These are phyloP conservation scores for Purshia tridentata DNA, from an alignment of 306 rosid genomes.

Conservation along the genomic window DNA sequence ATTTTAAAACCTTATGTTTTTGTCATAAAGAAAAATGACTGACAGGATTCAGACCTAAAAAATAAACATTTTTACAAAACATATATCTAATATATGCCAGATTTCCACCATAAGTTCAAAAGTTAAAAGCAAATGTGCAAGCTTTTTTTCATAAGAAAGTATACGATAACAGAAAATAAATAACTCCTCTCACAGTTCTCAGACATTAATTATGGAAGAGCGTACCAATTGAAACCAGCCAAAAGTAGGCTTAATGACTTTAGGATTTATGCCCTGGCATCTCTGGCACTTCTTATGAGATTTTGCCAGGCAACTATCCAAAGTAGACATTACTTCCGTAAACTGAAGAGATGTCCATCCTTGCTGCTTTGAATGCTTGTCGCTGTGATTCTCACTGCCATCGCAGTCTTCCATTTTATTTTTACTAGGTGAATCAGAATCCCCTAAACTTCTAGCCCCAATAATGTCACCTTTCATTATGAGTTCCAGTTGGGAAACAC, in stretches of 20 bases:
- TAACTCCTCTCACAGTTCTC: neutral
- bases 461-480: slow-evolving; percentile 60
- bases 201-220: slow-evolving; percentile 25
- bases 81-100: neutral
- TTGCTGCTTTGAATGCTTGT: slow-evolving; percentile 32
- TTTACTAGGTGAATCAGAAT: slow-evolving; percentile 15
- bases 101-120: neutral
- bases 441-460: slow-evolving; percentile 41
- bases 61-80: too few species aligned
- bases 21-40: neutral
- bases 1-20: neutral
- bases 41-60: too few species aligned
- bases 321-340: slow-evolving; percentile 60
- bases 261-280: slow-evolving; percentile 48
- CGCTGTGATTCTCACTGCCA: slow-evolving; percentile 18
- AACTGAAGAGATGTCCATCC: slow-evolving; percentile 79
- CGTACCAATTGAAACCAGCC: slow-evolving; percentile 80
- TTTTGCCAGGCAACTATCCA: slow-evolving; percentile 23
- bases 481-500: slow-evolving; percentile 57
- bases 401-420: slow-evolving; percentile 19
- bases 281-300: slow-evolving; percentile 33
- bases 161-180: neutral
- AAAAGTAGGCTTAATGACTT: slow-evolving; percentile 64
- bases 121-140: neutral
- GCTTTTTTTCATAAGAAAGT: neutral